These are phyloP conservation scores for Epichloe scottii DNA, from an alignment of 2,329 filamentous ascomycete genomes.

Conservation along the genomic window DNA sequence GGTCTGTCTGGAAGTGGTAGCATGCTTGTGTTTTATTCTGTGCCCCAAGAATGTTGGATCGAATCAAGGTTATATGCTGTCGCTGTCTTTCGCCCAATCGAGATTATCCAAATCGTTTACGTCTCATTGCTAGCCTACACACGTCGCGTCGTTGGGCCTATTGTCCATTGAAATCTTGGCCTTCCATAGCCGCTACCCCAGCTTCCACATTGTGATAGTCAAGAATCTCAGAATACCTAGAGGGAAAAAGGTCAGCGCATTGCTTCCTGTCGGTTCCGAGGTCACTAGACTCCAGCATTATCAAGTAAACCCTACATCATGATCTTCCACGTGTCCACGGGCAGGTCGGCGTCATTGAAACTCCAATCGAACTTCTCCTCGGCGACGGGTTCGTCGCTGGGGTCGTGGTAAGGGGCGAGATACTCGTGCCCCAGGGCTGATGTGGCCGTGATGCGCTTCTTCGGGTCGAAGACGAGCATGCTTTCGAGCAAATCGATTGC, in stretches of 20 bases:
- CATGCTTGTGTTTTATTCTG: neutral
- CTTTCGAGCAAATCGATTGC: constrained; percentile 88
- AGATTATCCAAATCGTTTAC: constrained; percentile 5
- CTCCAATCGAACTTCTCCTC: constrained; percentile 99
- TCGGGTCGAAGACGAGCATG: constrained; percentile 98
- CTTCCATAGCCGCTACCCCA: constrained; percentile 25
- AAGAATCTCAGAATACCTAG: constrained; percentile 97
- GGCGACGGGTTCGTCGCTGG: constrained; percentile 86
- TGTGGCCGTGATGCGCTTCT: constrained; percentile 79
- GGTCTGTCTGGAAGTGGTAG: neutral
- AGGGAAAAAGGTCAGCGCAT: neutral
- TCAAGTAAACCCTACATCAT: constrained; percentile 67
- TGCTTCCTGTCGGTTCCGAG: neutral
- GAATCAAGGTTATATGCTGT: constrained; percentile 4
- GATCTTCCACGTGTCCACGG: constrained; percentile 99
- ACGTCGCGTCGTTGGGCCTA: constrained; percentile 10
- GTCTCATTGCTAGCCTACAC: constrained; percentile 1
- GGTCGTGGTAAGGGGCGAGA: constrained; percentile 91
- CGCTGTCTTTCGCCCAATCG: constrained; percentile 1
- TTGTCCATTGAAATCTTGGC: constrained; percentile 24
- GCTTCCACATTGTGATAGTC: constrained; percentile 92
- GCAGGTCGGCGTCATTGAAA: constrained; percentile 94
- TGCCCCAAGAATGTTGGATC: neutral
- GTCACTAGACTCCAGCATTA: neutral
- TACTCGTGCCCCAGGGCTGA: constrained; percentile 86